Conservation (phyloP, 129 eudicot genomes). For the Flaveria brownii region DNA sequence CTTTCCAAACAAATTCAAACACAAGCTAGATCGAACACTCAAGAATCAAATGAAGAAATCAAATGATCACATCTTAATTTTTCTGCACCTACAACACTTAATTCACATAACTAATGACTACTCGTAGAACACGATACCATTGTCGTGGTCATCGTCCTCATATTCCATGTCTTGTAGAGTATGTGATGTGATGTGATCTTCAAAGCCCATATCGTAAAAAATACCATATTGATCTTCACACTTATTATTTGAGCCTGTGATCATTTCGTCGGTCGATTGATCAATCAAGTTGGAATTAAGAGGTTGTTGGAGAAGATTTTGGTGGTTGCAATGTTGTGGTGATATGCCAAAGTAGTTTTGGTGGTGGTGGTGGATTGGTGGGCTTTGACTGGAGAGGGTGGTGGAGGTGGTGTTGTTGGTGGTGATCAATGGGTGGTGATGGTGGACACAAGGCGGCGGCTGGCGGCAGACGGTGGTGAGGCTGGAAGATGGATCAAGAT, state of each 20-base stretch:
- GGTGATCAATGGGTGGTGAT: constrained; percentile 23
- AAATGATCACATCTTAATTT: constrained; percentile 11
- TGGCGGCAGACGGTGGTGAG: constrained; percentile 25
- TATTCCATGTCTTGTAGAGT: constrained; percentile 51
- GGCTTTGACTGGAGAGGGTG: constrained; percentile 23
- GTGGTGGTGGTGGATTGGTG: constrained; percentile 30
- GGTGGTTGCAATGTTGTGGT: constrained; percentile 34
- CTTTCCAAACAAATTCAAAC: constrained; percentile 19
- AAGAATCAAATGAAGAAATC: constrained; percentile 35
- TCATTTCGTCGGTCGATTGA: constrained; percentile 15
- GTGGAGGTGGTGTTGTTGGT: constrained; percentile 15
- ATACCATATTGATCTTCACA: constrained; percentile 55
- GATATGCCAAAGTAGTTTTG: constrained; percentile 40
- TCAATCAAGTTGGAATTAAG: constrained; percentile 32
- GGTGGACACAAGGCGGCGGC: constrained; percentile 39
- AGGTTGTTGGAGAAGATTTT: constrained; percentile 36
- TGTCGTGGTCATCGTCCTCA: constrained; percentile 48
- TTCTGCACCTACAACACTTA: constrained; percentile 34
- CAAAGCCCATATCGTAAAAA: constrained; percentile 49
- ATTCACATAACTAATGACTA: constrained; percentile 14
- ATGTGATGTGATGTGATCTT: constrained; percentile 34
- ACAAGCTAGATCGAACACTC: constrained; percentile 13
- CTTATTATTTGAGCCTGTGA: constrained; percentile 35
- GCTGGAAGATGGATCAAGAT: constrained; percentile 33
- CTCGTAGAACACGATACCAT: constrained; percentile 43